Conservation (phyloP, 352 stramenopile species). For the Phytophthora sansomeana region DNA sequence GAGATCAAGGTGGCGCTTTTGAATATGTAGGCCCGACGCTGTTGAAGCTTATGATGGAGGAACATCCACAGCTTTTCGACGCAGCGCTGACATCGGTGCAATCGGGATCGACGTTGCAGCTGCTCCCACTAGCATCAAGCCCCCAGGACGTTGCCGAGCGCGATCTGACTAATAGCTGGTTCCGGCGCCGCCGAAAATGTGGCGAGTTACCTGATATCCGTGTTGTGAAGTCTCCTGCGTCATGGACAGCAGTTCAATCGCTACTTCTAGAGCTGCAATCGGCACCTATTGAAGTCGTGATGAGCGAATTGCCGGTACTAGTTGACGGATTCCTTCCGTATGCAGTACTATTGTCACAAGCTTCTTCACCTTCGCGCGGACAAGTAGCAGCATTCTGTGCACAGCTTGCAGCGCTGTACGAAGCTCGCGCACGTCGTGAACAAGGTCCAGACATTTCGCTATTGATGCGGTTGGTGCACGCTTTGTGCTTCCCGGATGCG, state of each 20-base stretch:
- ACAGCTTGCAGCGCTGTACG: slow-evolving; percentile 50
- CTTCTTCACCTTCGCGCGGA: slow-evolving; percentile 8
- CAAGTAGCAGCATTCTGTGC: slow-evolving; percentile 42
- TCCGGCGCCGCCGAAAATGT: slow-evolving; percentile 33
- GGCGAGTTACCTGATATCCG: slow-evolving; percentile 17
- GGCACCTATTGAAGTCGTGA: slow-evolving; percentile 45
- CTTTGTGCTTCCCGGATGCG: slow-evolving; percentile 56
- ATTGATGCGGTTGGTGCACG: slow-evolving; percentile 52
- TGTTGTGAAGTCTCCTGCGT: slow-evolving; percentile 26
- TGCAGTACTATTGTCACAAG: slow-evolving; percentile 27
- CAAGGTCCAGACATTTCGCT: slow-evolving; percentile 34
- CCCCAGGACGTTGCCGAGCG: slow-evolving; percentile 24
- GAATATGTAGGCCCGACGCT: slow-evolving; percentile 65
- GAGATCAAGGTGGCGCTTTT: slow-evolving; percentile 49
- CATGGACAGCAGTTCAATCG: slow-evolving; percentile 38
- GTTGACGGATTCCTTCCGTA: slow-evolving; percentile 49
- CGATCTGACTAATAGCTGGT: slow-evolving; percentile 42
- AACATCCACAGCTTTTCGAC: slow-evolving; percentile 56
- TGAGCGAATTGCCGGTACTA: slow-evolving; percentile 37
- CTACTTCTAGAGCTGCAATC: slow-evolving; percentile 39
- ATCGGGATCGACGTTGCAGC: slow-evolving; percentile 28
- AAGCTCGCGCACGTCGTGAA: slow-evolving; percentile 37
- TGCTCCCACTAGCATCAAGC: slow-evolving; percentile 36
- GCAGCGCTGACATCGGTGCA: slow-evolving; percentile 23
- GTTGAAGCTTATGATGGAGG: slow-evolving; percentile 60